Percentiles rank a stretch among this genome's conserved stretches.
Conservation (phyloP, 169 alveolate genomes). For the Plasmodium cynomolgi region DNA sequence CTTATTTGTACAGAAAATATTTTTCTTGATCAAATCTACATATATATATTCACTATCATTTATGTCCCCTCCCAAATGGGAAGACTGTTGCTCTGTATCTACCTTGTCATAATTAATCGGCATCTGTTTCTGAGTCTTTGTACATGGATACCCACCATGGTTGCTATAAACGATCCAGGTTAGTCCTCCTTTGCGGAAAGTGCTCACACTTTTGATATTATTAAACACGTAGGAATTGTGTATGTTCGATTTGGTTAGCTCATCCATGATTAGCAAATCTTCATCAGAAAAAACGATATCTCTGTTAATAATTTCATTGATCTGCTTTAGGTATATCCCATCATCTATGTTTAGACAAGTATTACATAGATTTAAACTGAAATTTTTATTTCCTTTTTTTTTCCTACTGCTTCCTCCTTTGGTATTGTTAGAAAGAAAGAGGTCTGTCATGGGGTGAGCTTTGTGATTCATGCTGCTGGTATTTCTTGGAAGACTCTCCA, state of each 20-base stretch:
- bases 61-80: not conserved
- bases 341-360: slow-evolving; percentile 61
- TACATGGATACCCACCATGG: not conserved
- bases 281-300: slow-evolving; percentile 26
- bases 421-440: not conserved
- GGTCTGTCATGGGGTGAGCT: not conserved
- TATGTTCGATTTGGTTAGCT: not conserved
- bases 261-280: not conserved
- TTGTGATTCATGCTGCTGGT: not conserved
- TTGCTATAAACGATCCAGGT: slow-evolving; percentile 79
- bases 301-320: slow-evolving; percentile 53
- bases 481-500: not conserved
- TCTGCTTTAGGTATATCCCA: slow-evolving; percentile 46
- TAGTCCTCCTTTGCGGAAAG: slow-evolving; percentile 81
- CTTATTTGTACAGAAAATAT: slow-evolving; percentile 41
- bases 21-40: slow-evolving; percentile 26
- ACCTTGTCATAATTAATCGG: slow-evolving; percentile 10
- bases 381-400: slow-evolving; percentile 31
- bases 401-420: slow-evolving; percentile 13
- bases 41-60: slow-evolving; percentile 10
- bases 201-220: slow-evolving; percentile 18
- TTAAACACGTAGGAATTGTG: slow-evolving; percentile 17
- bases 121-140: not conserved
- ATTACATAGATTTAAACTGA: slow-evolving; percentile 48
- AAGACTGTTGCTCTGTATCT: not conserved